Conservation (phyloP, 2,329 filamentous ascomycete genomes). For the Setomelanomma holmii region DNA sequence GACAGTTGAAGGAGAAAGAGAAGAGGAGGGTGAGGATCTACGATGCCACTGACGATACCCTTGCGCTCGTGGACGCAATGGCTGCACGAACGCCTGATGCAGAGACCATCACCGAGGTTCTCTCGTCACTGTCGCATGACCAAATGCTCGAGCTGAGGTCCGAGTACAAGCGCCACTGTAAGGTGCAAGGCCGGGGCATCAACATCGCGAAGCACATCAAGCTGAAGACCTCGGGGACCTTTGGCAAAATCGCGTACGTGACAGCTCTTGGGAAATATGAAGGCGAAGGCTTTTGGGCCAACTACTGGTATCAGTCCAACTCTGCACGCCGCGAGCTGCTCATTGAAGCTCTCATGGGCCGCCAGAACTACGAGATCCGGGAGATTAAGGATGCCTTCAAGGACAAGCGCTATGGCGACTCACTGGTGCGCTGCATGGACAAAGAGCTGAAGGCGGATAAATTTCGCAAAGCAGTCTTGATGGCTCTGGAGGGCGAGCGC, state of each 20-base stretch:
- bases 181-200: conserved; percentile 79
- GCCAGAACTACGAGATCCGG: conserved; percentile 84
- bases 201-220: conserved; percentile 89
- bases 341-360: conserved; percentile 91
- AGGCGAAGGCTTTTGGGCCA: conserved; percentile 95
- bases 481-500: conserved; percentile 80
- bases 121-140: conserved; percentile 83
- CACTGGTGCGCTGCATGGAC: conserved; percentile 83
- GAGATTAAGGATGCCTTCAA: conserved; percentile 87
- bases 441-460: conserved; percentile 95
- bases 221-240: conserved; percentile 75
- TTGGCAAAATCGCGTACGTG: conserved; percentile 91
- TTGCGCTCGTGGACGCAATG: conserved; percentile 76
- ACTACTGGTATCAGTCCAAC: conserved; percentile 94
- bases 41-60: conserved; percentile 80
- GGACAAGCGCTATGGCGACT: conserved; percentile 90
- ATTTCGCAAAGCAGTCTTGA: conserved; percentile 86
- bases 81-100: conserved; percentile 66
- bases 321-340: conserved; percentile 85
- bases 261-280: conserved; percentile 91
- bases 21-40: conserved; percentile 76
- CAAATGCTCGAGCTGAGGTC: conserved; percentile 85
- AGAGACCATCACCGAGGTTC: conserved; percentile 80
- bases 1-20: conserved; percentile 31
- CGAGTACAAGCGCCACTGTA: conserved; percentile 91